Evolutionary conservation across 176 grass and related monocot genomes (phyloP), one percentile per base, ranked within the genome.

Genomic region (Tillandsia fasciculata): DNA sequence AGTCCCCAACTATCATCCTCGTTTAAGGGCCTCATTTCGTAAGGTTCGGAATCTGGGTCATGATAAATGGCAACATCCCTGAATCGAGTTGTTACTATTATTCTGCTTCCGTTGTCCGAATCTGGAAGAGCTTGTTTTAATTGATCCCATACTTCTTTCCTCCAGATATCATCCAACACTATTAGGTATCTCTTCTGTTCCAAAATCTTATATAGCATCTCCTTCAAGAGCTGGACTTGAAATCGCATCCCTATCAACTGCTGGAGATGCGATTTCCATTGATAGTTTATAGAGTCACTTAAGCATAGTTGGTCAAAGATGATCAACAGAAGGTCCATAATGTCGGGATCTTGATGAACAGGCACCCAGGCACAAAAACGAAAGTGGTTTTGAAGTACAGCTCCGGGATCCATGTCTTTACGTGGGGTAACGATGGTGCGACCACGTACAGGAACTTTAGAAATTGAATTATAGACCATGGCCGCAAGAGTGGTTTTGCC

Each of bases 131-230:
- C 67, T 52, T 2, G 2, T 49, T 12, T 51, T 51, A 70, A 14
- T 50, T 26, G 47, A 22, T 52, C 9, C 67, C 67, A 70, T 2
- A 53, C 22, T 52, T 70, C 67, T 24, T 7, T 52, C 11, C 49
- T 70, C 67, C 49, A 70, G 2, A 70, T 23, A 51, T 70, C 49
- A 51, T 70, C 67, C 18, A 52, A 6, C 2, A 26, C 67, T 12
- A 70, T 52, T 22, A 70, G 18, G 26, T 70, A 53, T 24, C 17
- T 70, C 17, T 23, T 52, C 0, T 52, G 14, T 2, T 51, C 23
- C 50, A 70, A 26, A 20, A 28, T 52, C 2, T 12, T 2, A 12
- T 27, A 20, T 20, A 53, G n/a, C 67, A 10, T 52, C 18, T 70
- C 20, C 17, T n/a, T 17, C 2, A 58, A 58, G 13, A n/a, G n/a